Conservation (phyloP, 2,329 filamentous ascomycete genomes). For the Fusarium sp. region DNA sequence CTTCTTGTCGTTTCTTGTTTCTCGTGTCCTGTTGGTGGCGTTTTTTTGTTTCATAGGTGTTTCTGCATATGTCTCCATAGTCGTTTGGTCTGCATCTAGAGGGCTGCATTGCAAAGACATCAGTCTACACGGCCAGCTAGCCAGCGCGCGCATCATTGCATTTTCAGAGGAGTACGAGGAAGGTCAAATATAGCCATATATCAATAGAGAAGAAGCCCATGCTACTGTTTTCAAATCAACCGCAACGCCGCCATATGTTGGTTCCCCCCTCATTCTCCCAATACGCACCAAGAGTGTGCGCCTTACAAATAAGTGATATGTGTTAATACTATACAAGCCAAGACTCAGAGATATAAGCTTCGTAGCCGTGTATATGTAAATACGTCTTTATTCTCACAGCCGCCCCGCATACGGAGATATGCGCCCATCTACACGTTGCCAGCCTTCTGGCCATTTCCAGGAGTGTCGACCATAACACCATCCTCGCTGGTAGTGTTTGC, state of each 20-base stretch:
- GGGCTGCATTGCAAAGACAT: constrained; percentile 36
- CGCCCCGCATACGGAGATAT: neutral
- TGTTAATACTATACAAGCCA: constrained; percentile 26
- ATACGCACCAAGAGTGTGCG: constrained; percentile 6
- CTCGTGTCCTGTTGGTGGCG: neutral
- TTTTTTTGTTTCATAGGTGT: constrained; percentile 7
- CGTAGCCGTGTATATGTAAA: constrained; percentile 10
- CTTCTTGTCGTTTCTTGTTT: neutral
- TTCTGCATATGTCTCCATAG: constrained; percentile 24
- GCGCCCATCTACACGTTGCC: constrained; percentile 59
- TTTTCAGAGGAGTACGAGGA: constrained; percentile 40
- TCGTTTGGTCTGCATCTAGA: constrained; percentile 20
- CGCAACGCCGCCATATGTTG: constrained; percentile 34
- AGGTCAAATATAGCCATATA: constrained; percentile 22
- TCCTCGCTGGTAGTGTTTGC: constrained; percentile 55
- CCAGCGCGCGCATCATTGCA: constrained; percentile 45
- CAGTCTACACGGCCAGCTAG: constrained; percentile 30
- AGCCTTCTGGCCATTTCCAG: constrained; percentile 68
- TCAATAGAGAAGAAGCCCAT: constrained; percentile 44
- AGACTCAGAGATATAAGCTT: constrained; percentile 3
- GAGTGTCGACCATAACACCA: constrained; percentile 79
- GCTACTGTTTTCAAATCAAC: constrained; percentile 38
- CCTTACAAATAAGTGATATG: constrained; percentile 15
- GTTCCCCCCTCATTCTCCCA: constrained; percentile 8
- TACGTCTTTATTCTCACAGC: neutral